Evolutionary conservation across 2,329 filamentous ascomycete species (phyloP).

Genomic region (Phialemonium atrogriseum): DNA sequence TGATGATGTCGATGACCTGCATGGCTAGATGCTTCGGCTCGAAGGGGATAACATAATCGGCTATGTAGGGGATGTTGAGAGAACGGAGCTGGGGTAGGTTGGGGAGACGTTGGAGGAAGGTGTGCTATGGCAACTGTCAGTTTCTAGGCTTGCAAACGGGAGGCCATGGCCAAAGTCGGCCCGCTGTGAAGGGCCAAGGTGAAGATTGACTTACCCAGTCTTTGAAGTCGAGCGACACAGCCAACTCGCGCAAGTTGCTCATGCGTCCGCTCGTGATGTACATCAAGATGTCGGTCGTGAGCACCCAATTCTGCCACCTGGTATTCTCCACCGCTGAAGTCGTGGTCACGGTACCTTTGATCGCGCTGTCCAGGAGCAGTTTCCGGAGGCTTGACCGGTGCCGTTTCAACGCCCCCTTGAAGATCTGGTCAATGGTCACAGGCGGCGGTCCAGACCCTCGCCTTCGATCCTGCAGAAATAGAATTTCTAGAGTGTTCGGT

Average conservation of each 20-base stretch:
- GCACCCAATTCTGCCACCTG: slow-evolving; percentile 62
- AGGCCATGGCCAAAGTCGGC: not conserved
- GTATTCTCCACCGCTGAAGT: slow-evolving; percentile 22
- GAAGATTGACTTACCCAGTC: slow-evolving; percentile 58
- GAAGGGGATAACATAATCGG: slow-evolving; percentile 19
- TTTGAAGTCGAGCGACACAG: slow-evolving; percentile 62
- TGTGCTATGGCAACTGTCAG: slow-evolving; percentile 47
- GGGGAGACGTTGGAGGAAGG: slow-evolving; percentile 67
- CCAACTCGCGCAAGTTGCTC: slow-evolving; percentile 61
- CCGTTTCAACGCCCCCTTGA: slow-evolving; percentile 59
- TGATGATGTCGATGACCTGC: slow-evolving; percentile 71
- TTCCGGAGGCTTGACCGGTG: slow-evolving; percentile 65
- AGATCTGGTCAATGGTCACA: slow-evolving; percentile 63
- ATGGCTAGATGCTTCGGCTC: slow-evolving; percentile 64
- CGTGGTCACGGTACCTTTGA: slow-evolving; percentile 34
- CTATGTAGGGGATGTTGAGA: slow-evolving; percentile 19
- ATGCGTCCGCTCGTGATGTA: slow-evolving; percentile 74
- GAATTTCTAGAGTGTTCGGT: slow-evolving; percentile 69
- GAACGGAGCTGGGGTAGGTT: slow-evolving; percentile 60
- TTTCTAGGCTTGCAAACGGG: slow-evolving; percentile 2
- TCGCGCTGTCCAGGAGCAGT: slow-evolving; percentile 64
- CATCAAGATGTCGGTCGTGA: slow-evolving; percentile 58
- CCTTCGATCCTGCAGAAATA: slow-evolving; percentile 65
- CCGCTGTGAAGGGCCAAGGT: slow-evolving; percentile 9
- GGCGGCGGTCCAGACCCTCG: slow-evolving; percentile 35